Percentiles rank a stretch among this genome's conserved stretches.
Conservation (phyloP, 2,329 filamentous ascomycete genomes). For the Lasiodiplodia citricola region DNA sequence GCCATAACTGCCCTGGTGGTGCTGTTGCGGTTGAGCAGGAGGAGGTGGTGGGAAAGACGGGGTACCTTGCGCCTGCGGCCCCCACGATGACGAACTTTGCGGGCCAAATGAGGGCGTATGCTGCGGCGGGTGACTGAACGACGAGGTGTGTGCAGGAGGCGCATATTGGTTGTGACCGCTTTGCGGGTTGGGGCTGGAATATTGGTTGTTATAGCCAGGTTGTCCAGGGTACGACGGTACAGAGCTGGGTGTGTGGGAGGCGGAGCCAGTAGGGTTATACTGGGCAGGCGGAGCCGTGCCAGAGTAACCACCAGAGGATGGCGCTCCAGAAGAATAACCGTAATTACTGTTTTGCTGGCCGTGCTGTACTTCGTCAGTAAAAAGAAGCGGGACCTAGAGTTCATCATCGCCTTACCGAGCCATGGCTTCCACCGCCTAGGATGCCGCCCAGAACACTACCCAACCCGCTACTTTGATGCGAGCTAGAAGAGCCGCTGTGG, state of each 20-base stretch:
- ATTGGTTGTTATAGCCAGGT: conserved; percentile 17
- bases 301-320: conserved; percentile 60
- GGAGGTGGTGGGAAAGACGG: conserved; percentile 23
- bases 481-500: conserved; percentile 30
- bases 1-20: conserved; percentile 11
- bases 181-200: conserved; percentile 12
- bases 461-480: conserved; percentile 33
- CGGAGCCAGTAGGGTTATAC: conserved; percentile 45
- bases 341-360: conserved; percentile 55
- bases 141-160: conserved; percentile 9
- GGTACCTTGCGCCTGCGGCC: not conserved
- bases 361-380: conserved; percentile 11
- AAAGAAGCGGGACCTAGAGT: not conserved
- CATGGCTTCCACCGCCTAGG: conserved; percentile 37
- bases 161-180: conserved; percentile 36
- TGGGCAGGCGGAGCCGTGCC: conserved; percentile 68
- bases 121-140: conserved; percentile 3
- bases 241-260: conserved; percentile 23
- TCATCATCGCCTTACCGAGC: conserved; percentile 37
- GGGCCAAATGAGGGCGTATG: conserved; percentile 22
- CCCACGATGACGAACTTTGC: conserved; percentile 10
- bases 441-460: conserved; percentile 41
- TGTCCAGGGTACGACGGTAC: conserved; percentile 18
- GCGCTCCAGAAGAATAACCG: conserved; percentile 65
- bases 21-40: conserved; percentile 16